Conservation (phyloP, 192 early-diverging fungal species). For the Coemansia sp. region DNA sequence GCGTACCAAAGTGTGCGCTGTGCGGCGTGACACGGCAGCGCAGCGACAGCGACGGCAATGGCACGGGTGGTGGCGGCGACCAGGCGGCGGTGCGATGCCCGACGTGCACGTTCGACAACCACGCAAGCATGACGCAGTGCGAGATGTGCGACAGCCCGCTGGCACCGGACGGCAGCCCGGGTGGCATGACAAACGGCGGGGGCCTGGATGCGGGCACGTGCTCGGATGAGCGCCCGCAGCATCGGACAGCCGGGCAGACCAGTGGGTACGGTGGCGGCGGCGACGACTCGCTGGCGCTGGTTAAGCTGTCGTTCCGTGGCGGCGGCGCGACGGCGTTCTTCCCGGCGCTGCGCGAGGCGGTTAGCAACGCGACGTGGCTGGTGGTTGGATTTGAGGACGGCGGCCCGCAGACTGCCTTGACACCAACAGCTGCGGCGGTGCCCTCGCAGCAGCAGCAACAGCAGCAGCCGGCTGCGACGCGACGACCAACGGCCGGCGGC, state of each 20-base stretch:
- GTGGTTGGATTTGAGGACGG: not conserved
- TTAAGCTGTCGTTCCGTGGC: slow-evolving; percentile 78
- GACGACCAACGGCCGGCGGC: slow-evolving; percentile 27
- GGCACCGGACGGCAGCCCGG: not conserved
- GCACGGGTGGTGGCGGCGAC: slow-evolving; percentile 5
- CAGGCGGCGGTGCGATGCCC: slow-evolving; percentile 56
- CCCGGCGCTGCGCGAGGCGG: slow-evolving; percentile 59
- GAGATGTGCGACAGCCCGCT: slow-evolving; percentile 83
- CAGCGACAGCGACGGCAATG: not conserved
- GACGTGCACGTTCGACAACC: slow-evolving; percentile 87
- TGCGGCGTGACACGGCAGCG: slow-evolving; percentile 41
- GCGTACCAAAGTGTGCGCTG: slow-evolving; percentile 33
- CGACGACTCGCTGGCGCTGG: slow-evolving; percentile 8
- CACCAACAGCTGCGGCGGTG: not conserved
- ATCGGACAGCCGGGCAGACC: slow-evolving; percentile 1
- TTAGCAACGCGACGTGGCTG: slow-evolving; percentile 66
- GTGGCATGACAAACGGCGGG: not conserved
- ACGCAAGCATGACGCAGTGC: slow-evolving; percentile 72
- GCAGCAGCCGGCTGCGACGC: not conserved
- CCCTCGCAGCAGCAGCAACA: too few relatives aligned
- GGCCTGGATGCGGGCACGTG: slow-evolving; percentile 1
- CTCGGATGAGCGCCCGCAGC: slow-evolving; percentile 17
- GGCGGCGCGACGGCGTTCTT: slow-evolving; percentile 67
- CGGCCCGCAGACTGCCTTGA: slow-evolving; percentile 13
- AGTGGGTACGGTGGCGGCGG: not conserved